Conservation (phyloP, 495 filamentous ascomycete species). For the Penicillium maclennaniae region DNA sequence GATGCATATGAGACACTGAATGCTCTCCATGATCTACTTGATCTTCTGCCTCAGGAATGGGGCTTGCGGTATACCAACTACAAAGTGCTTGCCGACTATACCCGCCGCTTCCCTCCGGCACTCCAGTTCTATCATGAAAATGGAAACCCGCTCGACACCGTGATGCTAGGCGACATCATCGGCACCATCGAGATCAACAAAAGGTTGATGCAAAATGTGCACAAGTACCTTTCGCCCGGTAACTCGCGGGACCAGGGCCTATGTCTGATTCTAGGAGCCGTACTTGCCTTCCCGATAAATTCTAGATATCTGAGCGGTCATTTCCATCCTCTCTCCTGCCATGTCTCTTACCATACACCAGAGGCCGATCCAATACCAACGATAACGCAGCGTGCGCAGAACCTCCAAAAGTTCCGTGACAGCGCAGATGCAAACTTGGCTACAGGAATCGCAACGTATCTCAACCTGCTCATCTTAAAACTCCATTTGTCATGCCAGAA, state of each 20-base stretch:
- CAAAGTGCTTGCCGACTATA: conserved; percentile 20
- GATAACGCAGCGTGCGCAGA: background rate
- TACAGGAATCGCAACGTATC: conserved; percentile 7
- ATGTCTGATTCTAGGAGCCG: conserved; percentile 1
- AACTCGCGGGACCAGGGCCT: conserved; percentile 8
- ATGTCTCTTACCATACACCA: background rate
- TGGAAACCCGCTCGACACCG: conserved; percentile 9
- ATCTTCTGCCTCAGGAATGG: conserved; percentile 19
- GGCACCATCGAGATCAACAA: conserved; percentile 9
- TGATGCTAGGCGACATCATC: conserved; percentile 12
- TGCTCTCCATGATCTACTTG: conserved; percentile 7
- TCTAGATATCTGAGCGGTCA: background rate
- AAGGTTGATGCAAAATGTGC: conserved; percentile 8
- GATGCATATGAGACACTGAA: conserved; percentile 17
- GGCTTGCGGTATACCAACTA: conserved; percentile 23
- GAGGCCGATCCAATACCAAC: background rate
- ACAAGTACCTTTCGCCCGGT: background rate
- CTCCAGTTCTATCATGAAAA: conserved; percentile 24
- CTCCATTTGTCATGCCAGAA: conserved; percentile 15
- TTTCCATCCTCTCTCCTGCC: conserved; percentile 12
- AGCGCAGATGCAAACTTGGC: conserved; percentile 9
- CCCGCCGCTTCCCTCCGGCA: conserved; percentile 17
- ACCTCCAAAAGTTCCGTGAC: conserved; percentile 10
- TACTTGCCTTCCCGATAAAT: background rate
- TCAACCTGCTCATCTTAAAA: conserved; percentile 15